phyloP scores from a whole-genome alignment of 495 filamentous ascomycete species.

The Talaromyces nanjingensis region DNA sequence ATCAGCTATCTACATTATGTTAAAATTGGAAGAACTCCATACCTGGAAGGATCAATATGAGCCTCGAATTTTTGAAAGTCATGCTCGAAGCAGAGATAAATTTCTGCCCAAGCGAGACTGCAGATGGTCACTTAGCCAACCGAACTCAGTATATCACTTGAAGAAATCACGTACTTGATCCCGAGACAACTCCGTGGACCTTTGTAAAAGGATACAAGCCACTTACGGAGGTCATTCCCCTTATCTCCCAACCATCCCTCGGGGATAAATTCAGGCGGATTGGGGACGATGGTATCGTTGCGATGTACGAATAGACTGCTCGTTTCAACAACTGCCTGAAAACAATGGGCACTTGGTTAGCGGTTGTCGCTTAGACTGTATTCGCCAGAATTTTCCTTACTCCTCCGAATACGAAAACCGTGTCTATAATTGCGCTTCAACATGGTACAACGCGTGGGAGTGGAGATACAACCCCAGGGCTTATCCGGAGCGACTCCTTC shows the following conservation, averaged over 20 bases:
- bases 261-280: constrained; percentile 33
- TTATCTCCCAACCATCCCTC: constrained; percentile 34
- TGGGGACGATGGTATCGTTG: constrained; percentile 29
- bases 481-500: constrained; percentile 49
- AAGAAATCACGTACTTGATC: constrained; percentile 11
- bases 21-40: background rate
- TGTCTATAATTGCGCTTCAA: constrained; percentile 16
- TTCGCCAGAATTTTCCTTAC: background rate
- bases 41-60: constrained; percentile 11
- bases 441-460: constrained; percentile 33
- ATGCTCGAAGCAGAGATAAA: constrained; percentile 12
- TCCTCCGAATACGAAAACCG: constrained; percentile 20
- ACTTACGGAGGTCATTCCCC: constrained; percentile 12
- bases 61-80: constrained; percentile 14
- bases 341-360: constrained; percentile 8
- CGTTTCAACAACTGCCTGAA: constrained; percentile 18
- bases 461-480: constrained; percentile 27
- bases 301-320: constrained; percentile 28
- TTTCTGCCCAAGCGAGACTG: constrained; percentile 15
- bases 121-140: background rate
- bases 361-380: background rate
- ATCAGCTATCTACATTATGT: background rate
- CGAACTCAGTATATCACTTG: background rate
- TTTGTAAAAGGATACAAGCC: constrained; percentile 18
- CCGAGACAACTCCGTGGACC: constrained; percentile 19